Base-by-base conservation (phyloP, 1,284 basidiomycete genomes). In the Heimioporus punctisporus region DNA sequence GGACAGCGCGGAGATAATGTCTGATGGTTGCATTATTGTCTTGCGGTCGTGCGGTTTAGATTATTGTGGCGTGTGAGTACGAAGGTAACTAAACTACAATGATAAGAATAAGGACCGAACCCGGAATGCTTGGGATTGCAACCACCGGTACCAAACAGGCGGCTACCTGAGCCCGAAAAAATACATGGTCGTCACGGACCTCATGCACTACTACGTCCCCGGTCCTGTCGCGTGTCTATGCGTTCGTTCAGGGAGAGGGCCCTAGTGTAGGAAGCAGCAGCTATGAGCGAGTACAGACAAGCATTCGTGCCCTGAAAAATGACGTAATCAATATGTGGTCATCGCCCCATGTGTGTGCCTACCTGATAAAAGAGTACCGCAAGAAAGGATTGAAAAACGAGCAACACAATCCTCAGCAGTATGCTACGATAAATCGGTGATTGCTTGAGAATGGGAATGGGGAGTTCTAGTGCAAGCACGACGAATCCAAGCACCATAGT, bases 331-430 rank as follows among this genome's bases (percentile, higher is more conserved):
- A n/a, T 23, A 23, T 25, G 4, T 47, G 25, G 28, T 27, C 46
- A 64, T 80, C n/a, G n/a, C n/a, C n/a, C n/a, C n/a, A n/a, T n/a
- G n/a, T n/a, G n/a, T 61, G 28, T 48, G 66, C 82, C 55, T 63
- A 90, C 92, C 76, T 94, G 92, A 74, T 94, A 93, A 68, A 81
- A 90, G 50, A 95, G 70, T 50, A 90, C 77, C 25, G 82, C 76
- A n/a, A 90, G 62, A 66, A 86, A 83, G 1, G 83, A 76, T 64
- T 90, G 86, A 58, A 86, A 72, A 46, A 88, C 62, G 53, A 93
- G 76, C 51, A 89, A 58, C 39, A 93, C 79, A 42, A 88, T 76
- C 62, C 86, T 75, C 27, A 89, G 60, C 30, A 83, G 72, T 56
- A 91, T 74, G 64, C 83, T 92, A 34, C 90, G 84, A 67, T 89